Percentiles rank a stretch among this genome's conserved stretches.
Evolutionary conservation across 129 eudicot species (phyloP).

Genomic region (Oenanthe sinensis): DNA sequence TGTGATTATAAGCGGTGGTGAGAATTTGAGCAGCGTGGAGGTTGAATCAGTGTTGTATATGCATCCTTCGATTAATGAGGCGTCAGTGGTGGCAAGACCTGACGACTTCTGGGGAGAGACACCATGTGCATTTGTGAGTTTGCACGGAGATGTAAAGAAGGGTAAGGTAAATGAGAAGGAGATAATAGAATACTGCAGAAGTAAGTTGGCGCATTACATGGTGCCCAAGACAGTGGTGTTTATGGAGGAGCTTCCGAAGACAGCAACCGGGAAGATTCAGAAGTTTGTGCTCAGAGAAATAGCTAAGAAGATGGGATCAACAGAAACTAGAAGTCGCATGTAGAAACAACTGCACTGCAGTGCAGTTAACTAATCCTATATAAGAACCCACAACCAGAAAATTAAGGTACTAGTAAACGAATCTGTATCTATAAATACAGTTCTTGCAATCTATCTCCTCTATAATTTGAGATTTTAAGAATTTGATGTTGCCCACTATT

Average conservation of each 20-base stretch:
- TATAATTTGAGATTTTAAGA: not conserved
- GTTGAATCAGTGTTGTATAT: conserved; percentile 64
- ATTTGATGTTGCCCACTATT: not conserved
- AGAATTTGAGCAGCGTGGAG: conserved; percentile 83
- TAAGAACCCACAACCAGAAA: not conserved
- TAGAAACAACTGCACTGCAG: not conserved
- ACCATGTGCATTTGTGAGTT: conserved; percentile 82
- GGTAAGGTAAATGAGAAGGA: conserved; percentile 32
- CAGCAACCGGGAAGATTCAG: conserved; percentile 78
- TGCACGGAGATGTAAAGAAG: conserved; percentile 20
- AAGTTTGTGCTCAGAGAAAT: conserved; percentile 54
- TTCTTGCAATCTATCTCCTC: not conserved
- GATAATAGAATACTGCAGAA: conserved; percentile 45
- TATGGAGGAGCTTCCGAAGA: conserved; percentile 59
- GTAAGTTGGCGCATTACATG: conserved; percentile 60
- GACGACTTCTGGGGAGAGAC: conserved; percentile 84
- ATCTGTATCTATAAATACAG: too few relatives aligned
- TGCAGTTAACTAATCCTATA: not conserved
- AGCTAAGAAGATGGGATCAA: conserved; percentile 45
- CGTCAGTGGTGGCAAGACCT: conserved; percentile 73
- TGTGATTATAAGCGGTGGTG: conserved; percentile 76
- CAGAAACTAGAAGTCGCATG: not conserved
- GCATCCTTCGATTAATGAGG: conserved; percentile 69
- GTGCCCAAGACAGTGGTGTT: conserved; percentile 74
- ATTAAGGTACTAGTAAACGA: not conserved